These are phyloP conservation scores for Austroboletus novae-zelandiae DNA, from an alignment of 1,284 basidiomycete species.

Conservation along the genomic window DNA sequence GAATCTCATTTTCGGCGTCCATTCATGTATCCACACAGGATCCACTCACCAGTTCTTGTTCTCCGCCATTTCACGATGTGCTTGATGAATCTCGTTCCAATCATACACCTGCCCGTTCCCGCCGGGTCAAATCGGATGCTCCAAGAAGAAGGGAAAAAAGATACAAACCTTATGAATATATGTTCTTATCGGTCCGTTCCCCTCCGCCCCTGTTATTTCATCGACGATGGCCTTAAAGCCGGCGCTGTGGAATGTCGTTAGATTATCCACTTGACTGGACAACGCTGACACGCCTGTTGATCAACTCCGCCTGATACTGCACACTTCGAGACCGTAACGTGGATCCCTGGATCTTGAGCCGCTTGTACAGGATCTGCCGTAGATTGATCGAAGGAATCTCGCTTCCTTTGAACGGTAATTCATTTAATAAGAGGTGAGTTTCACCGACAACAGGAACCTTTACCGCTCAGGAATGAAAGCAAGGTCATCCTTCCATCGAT, in stretches of 20 bases:
- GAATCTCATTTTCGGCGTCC: neutral
- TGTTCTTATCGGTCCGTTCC: slow-evolving; percentile 62
- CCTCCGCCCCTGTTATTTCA: slow-evolving; percentile 56
- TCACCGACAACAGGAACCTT: slow-evolving; percentile 24
- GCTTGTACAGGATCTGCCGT: slow-evolving; percentile 75
- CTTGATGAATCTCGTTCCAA: slow-evolving; percentile 82
- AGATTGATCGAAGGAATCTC: slow-evolving; percentile 67
- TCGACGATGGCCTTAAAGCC: slow-evolving; percentile 52
- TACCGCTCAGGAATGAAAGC: slow-evolving; percentile 71
- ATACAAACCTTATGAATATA: slow-evolving; percentile 71
- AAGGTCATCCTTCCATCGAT: slow-evolving; percentile 79
- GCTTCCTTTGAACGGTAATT: slow-evolving; percentile 47
- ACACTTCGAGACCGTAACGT: slow-evolving; percentile 80
- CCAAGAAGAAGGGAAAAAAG: neutral
- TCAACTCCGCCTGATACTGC: slow-evolving; percentile 79
- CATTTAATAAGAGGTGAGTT: slow-evolving; percentile 21
- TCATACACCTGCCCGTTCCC: slow-evolving; percentile 59
- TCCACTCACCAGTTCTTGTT: slow-evolving; percentile 67
- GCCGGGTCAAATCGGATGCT: slow-evolving; percentile 15
- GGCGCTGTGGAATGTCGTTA: slow-evolving; percentile 3
- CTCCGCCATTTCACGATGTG: slow-evolving; percentile 84
- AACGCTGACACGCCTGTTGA: slow-evolving; percentile 50
- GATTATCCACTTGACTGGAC: neutral
- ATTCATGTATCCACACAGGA: slow-evolving; percentile 2
- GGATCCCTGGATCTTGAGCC: slow-evolving; percentile 86